These are phyloP conservation scores for Prunella vulgaris DNA, from an alignment of 257 asterid species.

Conservation along the genomic window DNA sequence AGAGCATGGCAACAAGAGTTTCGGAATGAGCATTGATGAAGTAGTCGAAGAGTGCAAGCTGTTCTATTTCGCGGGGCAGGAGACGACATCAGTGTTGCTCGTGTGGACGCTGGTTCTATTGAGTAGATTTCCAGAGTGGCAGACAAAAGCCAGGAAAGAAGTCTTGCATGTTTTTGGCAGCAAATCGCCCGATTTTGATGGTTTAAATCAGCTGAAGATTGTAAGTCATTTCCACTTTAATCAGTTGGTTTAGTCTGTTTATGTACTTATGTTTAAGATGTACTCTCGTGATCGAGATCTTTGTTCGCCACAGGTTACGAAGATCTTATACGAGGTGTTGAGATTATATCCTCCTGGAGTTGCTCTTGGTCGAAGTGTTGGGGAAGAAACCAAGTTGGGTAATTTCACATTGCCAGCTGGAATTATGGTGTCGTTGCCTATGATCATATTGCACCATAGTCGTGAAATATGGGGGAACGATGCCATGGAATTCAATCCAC, in stretches of 20 bases:
- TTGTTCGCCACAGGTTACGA: constrained; percentile 23
- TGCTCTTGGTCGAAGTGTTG: not conserved
- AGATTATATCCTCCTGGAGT: constrained; percentile 31
- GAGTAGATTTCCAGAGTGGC: constrained; percentile 41
- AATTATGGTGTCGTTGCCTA: constrained; percentile 9
- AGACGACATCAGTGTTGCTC: constrained; percentile 41
- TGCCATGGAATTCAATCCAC: constrained; percentile 34
- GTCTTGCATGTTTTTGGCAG: constrained; percentile 29
- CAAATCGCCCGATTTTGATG: constrained; percentile 25
- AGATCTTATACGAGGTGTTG: constrained; percentile 38
- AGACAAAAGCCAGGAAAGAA: constrained; percentile 39
- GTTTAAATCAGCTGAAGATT: constrained; percentile 34
- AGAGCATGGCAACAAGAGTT: constrained; percentile 24
- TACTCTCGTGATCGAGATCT: not conserved
- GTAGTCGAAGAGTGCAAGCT: constrained; percentile 47
- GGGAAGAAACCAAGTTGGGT: constrained; percentile 33
- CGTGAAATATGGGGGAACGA: constrained; percentile 40
- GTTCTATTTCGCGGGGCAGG: constrained; percentile 54
- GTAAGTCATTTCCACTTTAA: constrained; percentile 24
- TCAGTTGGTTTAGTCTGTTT: not conserved
- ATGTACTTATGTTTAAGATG: not conserved
- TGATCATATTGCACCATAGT: constrained; percentile 20
- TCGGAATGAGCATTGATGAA: constrained; percentile 32
- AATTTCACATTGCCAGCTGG: constrained; percentile 30
- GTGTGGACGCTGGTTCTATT: constrained; percentile 43